Base-by-base conservation (phyloP, 2,329 filamentous ascomycete species). In the Fusarium anguioides region DNA sequence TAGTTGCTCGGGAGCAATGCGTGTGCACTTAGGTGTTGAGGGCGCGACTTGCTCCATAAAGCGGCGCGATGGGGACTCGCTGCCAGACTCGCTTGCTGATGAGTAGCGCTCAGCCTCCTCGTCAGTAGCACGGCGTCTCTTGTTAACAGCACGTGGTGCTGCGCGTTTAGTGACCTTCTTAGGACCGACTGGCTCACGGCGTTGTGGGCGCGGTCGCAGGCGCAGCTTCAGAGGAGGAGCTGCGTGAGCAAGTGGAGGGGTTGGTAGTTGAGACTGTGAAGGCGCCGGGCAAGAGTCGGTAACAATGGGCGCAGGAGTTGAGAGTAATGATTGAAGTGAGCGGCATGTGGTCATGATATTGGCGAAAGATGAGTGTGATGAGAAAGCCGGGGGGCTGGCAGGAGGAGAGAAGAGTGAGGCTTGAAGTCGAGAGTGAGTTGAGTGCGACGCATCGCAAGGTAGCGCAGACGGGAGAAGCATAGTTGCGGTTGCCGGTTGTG, bases 381-480 rank as follows among this genome's bases (percentile, higher is more conserved):
- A 82, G 42, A 79, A 72, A 27, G 81, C 78, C 8, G 84, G 83
- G 52, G 86, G 85, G 75, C 85, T 85, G 70, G 86, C 81, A 53
- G 87, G 87, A 47, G 87, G 87, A 50, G 87, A 89, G 64, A 84
- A 82, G 75, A 88, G 68, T 83, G 73, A 86, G 80, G 41, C 82
- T 74, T 83, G 81, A 8, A 83, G 81, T 65, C 81, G 82, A 44
- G 80, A 77, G 77, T 68, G 67, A 33, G 68, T 53, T 55, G 80
- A 73, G 59, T 82, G 83, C 80, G 83, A 82, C 73, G 82, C 75
- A 75, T 88, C 86, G 83, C 86, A 88, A 27, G 83, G 79, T 41
- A 89, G 76, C 33, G 86, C 84, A 27, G 86, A 88, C 20, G 86
- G 86, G 64, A 88, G 82, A 59, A 89, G 77, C 87, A 89, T 89